A percentile compares a stretch with the other conserved stretches of the same genome.
These are phyloP conservation scores for Aspergillus campestris DNA, from an alignment of 495 filamentous ascomycete genomes.

Conservation along the genomic window DNA sequence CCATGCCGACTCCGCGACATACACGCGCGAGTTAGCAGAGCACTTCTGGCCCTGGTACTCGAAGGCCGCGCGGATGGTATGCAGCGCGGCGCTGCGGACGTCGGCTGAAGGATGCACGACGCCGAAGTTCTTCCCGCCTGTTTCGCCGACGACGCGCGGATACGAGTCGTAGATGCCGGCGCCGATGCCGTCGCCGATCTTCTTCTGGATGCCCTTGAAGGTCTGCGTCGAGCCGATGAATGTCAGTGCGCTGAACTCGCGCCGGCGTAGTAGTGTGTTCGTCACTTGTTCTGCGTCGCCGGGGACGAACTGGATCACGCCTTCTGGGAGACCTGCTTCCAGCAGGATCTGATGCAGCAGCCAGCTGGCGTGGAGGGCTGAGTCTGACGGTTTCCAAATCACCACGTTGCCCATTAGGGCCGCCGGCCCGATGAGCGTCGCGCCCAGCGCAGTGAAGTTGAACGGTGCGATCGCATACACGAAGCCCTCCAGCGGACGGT, in stretches of 20 bases:
- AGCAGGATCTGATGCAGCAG: constrained; percentile 70
- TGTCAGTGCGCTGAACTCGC: constrained; percentile 64
- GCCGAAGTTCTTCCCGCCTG: constrained; percentile 86
- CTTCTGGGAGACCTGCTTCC: constrained; percentile 68
- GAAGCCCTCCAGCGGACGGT: constrained; percentile 74
- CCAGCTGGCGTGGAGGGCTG: constrained; percentile 65
- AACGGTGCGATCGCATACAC: constrained; percentile 79
- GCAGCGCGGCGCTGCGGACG: constrained; percentile 60
- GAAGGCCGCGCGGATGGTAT: constrained; percentile 77
- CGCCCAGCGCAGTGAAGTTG: constrained; percentile 84
- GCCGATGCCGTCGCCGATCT: constrained; percentile 60
- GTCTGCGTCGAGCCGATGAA: constrained; percentile 73
- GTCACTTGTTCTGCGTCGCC: constrained; percentile 71
- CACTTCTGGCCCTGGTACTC: constrained; percentile 89
- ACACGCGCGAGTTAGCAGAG: constrained; percentile 68
- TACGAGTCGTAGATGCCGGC: constrained; percentile 61
- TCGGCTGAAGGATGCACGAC: constrained; percentile 67
- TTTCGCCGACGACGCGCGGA: constrained; percentile 76
- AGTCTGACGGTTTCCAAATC: constrained; percentile 79
- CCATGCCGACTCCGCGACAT: constrained; percentile 60
- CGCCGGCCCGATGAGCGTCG: constrained; percentile 64
- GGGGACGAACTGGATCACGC: constrained; percentile 76
- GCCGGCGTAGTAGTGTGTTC: constrained; percentile 54
- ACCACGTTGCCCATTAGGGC: constrained; percentile 78
- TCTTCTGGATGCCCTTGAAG: constrained; percentile 63